Base-by-base conservation (phyloP, 345 rosid genomes). In the Populus tremula region DNA sequence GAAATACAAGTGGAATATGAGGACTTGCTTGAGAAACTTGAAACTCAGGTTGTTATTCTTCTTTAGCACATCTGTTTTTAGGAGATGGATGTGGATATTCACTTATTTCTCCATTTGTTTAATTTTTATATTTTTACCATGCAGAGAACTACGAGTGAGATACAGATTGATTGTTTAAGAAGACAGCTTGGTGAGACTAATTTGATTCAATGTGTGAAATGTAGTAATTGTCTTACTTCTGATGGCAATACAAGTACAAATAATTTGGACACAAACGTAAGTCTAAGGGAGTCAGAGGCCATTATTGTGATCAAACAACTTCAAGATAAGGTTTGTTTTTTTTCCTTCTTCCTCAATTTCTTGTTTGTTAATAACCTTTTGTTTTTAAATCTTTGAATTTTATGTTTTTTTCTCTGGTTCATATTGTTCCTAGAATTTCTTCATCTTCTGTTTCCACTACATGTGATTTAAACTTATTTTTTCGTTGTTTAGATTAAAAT, bases 251-350 rank as follows among this genome's bases (percentile, higher is more conserved):
- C 76, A 71, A 17, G 56, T 66, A 65, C 71, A 53, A 81, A 78
- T 72, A 12, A 54, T 66, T 80, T 71, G 78, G 90, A 90, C 76
- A 85, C 73, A 73, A 68, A 23, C 80, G 82, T 70, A 47, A 80
- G 86, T 77, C 70, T 74, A 72, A 82, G 87, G 82, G 97, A 89
- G 85, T 87, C 86, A 8, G 97, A 93, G 82, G 85, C 87, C 81
- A 87, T 87, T 79, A 81, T 84, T 85, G 89, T 91, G 72, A 90
- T 90, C 83, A 90, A 90, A 83, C 94, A 89, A 87, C 97, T 94
- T 68, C 91, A 93, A 82, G 97, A 91, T 87, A 92, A 93, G 97
- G 98, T 93, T 73, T 73, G 56, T 76, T 71, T 82, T 68, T 38
- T 53, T 77, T 77, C 23, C 8, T 70, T 59, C 20, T 68, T 53